These are phyloP conservation scores for Alternaria burnsii DNA, from an alignment of 2,329 filamentous ascomycete species.

Conservation along the genomic window DNA sequence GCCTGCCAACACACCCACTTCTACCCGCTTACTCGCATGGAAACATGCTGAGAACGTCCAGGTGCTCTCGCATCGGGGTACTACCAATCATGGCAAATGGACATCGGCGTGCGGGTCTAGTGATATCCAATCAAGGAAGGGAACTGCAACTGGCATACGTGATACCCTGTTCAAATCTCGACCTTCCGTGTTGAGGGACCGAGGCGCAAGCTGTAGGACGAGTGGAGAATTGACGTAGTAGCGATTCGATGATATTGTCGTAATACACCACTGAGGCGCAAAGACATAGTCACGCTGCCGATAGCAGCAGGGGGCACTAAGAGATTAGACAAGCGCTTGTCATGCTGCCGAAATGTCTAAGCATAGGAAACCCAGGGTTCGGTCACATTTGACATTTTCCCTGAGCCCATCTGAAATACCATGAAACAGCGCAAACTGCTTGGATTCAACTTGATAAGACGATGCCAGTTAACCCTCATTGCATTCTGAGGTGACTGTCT, in stretches of 20 bases:
- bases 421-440: background rate
- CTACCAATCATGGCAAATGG: slow-evolving; percentile 12
- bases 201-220: slow-evolving; percentile 11
- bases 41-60: slow-evolving; percentile 21
- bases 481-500: background rate
- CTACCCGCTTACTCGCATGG: slow-evolving; percentile 13
- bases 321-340: slow-evolving; percentile 17
- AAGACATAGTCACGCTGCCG: slow-evolving; percentile 14
- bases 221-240: slow-evolving; percentile 16
- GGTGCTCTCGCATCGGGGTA: slow-evolving; percentile 7
- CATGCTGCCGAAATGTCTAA: slow-evolving; percentile 19
- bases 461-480: background rate
- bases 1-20: slow-evolving; percentile 27
- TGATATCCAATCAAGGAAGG: slow-evolving; percentile 19
- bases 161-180: slow-evolving; percentile 10
- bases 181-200: slow-evolving; percentile 31
- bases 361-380: slow-evolving; percentile 9
- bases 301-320: slow-evolving; percentile 11
- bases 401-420: background rate
- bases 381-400: background rate
- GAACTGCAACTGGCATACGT: slow-evolving; percentile 19
- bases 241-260: slow-evolving; percentile 14
- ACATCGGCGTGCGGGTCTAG: slow-evolving; percentile 7
- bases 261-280: slow-evolving; percentile 16
- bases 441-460: background rate